Conservation (phyloP, 768 basidiomycete genomes). For the Lactifluus volemus region DNA sequence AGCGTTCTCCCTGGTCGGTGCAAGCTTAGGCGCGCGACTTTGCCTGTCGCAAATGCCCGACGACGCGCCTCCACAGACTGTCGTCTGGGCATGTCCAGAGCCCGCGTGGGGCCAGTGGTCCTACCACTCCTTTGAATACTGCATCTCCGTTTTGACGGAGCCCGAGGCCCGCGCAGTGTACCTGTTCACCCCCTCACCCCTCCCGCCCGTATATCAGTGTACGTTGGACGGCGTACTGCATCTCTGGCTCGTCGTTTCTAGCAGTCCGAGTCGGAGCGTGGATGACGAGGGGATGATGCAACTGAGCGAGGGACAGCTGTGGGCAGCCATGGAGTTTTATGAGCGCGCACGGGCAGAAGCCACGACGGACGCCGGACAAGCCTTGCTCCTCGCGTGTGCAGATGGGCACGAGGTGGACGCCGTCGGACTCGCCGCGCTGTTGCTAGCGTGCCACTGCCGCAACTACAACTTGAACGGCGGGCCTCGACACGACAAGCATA, state of each 20-base stretch:
- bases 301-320: slow-evolving; percentile 1
- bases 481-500: background rate
- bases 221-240: background rate
- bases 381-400: background rate
- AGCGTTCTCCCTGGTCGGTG: background rate
- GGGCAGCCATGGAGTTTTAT: background rate
- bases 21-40: background rate
- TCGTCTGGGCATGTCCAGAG: slow-evolving; percentile 1
- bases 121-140: background rate
- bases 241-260: slow-evolving; percentile 9
- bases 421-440: slow-evolving; percentile 1
- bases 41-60: background rate
- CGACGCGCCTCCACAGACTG: background rate
- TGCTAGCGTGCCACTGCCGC: background rate
- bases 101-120: slow-evolving; percentile 7
- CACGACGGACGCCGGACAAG: background rate
- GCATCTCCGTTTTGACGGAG: slow-evolving; percentile 8
- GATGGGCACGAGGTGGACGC: slow-evolving; percentile 5
- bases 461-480: too few relatives aligned
- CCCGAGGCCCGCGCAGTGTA: background rate
- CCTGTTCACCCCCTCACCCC: background rate
- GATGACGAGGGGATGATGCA: background rate
- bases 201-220: slow-evolving; percentile 2
- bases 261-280: background rate
- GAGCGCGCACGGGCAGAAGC: background rate